phyloP scores from a whole-genome alignment of 345 rosid genomes.

The Balakata baccata region DNA sequence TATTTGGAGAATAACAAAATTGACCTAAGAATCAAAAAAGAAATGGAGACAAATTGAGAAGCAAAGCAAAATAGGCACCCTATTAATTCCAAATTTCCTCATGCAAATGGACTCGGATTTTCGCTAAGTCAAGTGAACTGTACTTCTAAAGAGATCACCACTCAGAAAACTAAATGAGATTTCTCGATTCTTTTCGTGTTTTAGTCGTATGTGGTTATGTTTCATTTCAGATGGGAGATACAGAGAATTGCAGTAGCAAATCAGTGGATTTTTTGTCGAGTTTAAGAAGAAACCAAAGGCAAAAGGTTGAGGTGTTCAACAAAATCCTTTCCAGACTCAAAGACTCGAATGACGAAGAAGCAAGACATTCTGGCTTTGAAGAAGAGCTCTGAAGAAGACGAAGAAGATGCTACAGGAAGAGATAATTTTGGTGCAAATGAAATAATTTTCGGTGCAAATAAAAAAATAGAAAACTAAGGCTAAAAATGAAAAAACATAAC shows the following conservation, averaged over 20 bases:
- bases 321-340: conserved; percentile 46
- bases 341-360: conserved; percentile 38
- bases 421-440: no score
- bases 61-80: conserved; percentile 11
- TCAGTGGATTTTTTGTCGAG: conserved; percentile 36
- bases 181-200: background rate
- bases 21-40: background rate
- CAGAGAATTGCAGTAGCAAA: conserved; percentile 56
- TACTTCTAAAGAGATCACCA: background rate
- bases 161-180: background rate
- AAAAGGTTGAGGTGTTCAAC: conserved; percentile 43
- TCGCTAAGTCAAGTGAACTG: conserved; percentile 10
- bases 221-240: conserved; percentile 36
- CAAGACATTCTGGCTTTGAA: conserved; percentile 43
- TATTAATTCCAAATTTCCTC: conserved; percentile 12
- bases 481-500: no score
- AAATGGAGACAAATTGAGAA: background rate
- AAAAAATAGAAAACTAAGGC: no score
- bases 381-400: conserved; percentile 67
- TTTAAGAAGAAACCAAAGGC: conserved; percentile 38
- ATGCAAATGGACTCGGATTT: conserved; percentile 17
- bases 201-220: background rate
- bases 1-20: no score
- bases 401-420: no score
- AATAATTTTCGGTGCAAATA: no score